Conservation (phyloP, 2,329 filamentous ascomycete genomes). For the Talaromyces sp. region DNA sequence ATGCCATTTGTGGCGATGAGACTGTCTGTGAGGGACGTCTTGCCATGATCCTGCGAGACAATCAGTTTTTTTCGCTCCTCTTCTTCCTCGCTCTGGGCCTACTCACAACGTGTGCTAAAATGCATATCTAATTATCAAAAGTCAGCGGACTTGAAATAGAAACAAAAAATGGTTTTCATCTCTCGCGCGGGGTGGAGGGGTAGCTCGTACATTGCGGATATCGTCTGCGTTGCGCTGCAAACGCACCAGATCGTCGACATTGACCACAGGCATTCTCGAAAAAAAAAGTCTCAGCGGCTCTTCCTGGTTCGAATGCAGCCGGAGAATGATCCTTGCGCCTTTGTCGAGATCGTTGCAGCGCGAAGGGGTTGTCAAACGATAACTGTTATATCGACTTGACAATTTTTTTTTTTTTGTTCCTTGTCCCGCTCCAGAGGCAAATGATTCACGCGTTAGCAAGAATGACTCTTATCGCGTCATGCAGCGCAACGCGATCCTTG, state of each 20-base stretch:
- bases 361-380: background rate
- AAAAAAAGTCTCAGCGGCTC: background rate
- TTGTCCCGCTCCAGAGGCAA: background rate
- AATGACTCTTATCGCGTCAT: conserved; percentile 11
- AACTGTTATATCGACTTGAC: background rate
- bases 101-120: conserved; percentile 81
- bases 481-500: background rate
- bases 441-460: conserved; percentile 5
- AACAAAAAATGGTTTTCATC: conserved; percentile 14
- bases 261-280: conserved; percentile 78
- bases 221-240: conserved; percentile 83
- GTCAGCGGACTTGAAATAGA: conserved; percentile 20
- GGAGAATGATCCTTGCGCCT: background rate
- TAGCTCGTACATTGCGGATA: conserved; percentile 75
- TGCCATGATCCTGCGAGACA: conserved; percentile 73
- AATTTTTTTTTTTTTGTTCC: background rate
- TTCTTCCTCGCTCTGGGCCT: background rate
- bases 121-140: conserved; percentile 67
- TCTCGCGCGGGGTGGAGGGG: conserved; percentile 19
- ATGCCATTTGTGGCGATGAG: conserved; percentile 98
- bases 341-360: background rate
- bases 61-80: background rate
- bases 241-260: conserved; percentile 80
- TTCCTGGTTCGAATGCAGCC: background rate
- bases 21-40: conserved; percentile 93